Conservation (phyloP, 306 rosid species). For the Elaeagnus macrophylla region DNA sequence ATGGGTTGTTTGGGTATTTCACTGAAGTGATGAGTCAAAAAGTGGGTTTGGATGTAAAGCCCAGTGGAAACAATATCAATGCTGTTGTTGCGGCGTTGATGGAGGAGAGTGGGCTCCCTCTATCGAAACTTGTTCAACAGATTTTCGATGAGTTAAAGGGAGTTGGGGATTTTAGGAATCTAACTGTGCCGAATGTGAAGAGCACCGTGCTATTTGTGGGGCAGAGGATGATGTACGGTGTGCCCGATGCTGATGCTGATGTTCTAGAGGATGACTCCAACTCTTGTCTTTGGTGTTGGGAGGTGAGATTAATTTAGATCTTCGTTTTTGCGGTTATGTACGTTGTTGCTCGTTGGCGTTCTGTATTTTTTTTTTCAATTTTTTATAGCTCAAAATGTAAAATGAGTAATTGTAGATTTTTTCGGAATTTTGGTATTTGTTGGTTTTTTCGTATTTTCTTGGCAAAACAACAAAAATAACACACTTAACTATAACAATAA, state of each 20-base stretch:
- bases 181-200: conserved; percentile 62
- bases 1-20: conserved; percentile 47
- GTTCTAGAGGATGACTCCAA: conserved; percentile 66
- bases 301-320: conserved; percentile 35
- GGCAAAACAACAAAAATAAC: too few species aligned
- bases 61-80: conserved; percentile 24
- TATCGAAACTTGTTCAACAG: conserved; percentile 64
- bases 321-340: too few species aligned
- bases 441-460: too few species aligned
- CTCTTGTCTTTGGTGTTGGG: conserved; percentile 95
- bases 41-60: conserved; percentile 27
- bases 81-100: conserved; percentile 51
- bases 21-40: conserved; percentile 33
- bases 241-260: conserved; percentile 76
- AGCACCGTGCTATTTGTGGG: conserved; percentile 57
- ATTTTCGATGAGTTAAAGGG: conserved; percentile 32
- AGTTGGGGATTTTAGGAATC: conserved; percentile 20
- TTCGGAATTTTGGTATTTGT: too few species aligned
- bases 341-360: too few species aligned
- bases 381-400: too few species aligned
- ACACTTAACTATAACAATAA: too few species aligned
- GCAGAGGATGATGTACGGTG: conserved; percentile 69
- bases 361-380: too few species aligned
- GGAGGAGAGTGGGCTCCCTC: conserved; percentile 73
- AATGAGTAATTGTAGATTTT: too few species aligned